A percentile compares a stretch with the other conserved stretches of the same genome.
phyloP scores from a whole-genome alignment of 2,329 filamentous ascomycete species.

The Cladosporium sp. region DNA sequence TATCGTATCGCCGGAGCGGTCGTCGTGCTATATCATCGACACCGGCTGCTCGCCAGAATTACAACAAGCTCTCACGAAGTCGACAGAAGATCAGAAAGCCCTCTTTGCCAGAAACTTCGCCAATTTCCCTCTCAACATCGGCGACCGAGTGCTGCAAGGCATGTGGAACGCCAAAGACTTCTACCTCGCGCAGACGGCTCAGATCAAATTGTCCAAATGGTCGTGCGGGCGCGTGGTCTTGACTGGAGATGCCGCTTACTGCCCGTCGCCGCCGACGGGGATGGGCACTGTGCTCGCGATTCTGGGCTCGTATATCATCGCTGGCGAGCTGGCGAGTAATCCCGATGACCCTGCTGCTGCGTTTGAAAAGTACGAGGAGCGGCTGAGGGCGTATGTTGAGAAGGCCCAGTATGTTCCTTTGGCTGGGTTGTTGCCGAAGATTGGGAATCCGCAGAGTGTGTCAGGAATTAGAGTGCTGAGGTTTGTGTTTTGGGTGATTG shows the following conservation, averaged over 20 bases:
- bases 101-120: conserved; percentile 24
- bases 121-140: conserved; percentile 23
- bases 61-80: background rate
- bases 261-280: conserved; percentile 32
- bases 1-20: background rate
- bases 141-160: conserved; percentile 21
- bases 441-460: conserved; percentile 21
- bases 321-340: conserved; percentile 31
- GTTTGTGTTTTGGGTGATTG: conserved; percentile 18
- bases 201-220: conserved; percentile 28
- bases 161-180: conserved; percentile 29
- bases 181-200: conserved; percentile 28
- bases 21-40: conserved; percentile 2
- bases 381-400: conserved; percentile 20
- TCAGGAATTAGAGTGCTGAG: conserved; percentile 24
- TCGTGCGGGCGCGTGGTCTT: conserved; percentile 30
- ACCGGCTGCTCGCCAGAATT: background rate
- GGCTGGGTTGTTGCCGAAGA: conserved; percentile 19
- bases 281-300: conserved; percentile 34
- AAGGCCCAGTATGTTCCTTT: conserved; percentile 28
- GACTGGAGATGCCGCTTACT: conserved; percentile 38
- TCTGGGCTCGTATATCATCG: conserved; percentile 37
- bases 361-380: conserved; percentile 16
- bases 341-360: background rate
- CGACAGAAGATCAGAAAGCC: conserved; percentile 22